Evolutionary conservation across 1,139 yeast genomes (phyloP).

Genomic region (Debaryomyces sp.): DNA sequence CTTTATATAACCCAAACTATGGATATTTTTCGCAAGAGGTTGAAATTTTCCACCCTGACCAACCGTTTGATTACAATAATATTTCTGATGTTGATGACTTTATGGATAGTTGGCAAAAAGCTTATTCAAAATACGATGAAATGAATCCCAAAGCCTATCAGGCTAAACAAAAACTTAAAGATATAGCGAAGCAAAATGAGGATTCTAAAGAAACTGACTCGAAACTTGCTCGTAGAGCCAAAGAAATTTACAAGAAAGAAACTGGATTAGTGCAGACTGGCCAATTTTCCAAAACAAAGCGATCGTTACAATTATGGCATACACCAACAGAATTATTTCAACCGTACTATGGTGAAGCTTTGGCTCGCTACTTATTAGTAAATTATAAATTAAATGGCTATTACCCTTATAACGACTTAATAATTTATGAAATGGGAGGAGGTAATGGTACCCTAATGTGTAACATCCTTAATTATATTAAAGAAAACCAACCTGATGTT

Average conservation of each 20-base stretch:
- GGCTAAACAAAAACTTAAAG: constrained; percentile 17
- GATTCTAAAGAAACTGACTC: constrained; percentile 21
- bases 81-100: constrained; percentile 71
- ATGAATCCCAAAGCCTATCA: constrained; percentile 17
- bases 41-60: constrained; percentile 68
- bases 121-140: constrained; percentile 61
- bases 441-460: constrained; percentile 89
- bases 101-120: constrained; percentile 65
- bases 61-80: constrained; percentile 62
- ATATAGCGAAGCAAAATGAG: constrained; percentile 17
- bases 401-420: constrained; percentile 64
- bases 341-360: constrained; percentile 83
- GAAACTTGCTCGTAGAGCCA: constrained; percentile 38
- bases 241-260: constrained; percentile 35
- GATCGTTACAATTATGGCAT: constrained; percentile 78
- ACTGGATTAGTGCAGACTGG: constrained; percentile 12
- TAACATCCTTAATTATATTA: constrained; percentile 70
- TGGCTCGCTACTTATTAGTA: constrained; percentile 73
- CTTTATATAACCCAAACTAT: constrained; percentile 76
- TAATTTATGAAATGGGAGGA: constrained; percentile 87
- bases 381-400: constrained; percentile 64
- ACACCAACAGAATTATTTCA: constrained; percentile 86
- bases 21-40: constrained; percentile 83
- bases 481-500: constrained; percentile 67
- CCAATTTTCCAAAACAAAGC: constrained; percentile 25